phyloP scores from a whole-genome alignment of 768 basidiomycete genomes.

The Mycena kentingensis region DNA sequence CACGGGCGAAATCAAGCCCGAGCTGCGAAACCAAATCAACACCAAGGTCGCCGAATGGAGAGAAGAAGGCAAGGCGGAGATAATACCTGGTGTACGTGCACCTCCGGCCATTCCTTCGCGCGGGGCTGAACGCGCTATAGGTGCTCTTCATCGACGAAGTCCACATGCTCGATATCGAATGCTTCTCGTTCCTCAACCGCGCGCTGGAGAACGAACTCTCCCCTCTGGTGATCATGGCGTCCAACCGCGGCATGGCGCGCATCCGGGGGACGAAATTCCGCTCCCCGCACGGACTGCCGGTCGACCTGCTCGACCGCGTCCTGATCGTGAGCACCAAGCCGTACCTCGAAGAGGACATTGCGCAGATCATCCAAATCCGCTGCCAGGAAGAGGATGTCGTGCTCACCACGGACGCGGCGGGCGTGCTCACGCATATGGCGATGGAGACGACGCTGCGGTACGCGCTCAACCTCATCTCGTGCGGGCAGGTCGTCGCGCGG shows the following conservation, averaged over 20 bases:
- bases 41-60: conserved; percentile 96
- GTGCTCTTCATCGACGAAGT: conserved; percentile 99
- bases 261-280: conserved; percentile 95
- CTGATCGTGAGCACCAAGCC: conserved; percentile 93
- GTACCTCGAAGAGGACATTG: conserved; percentile 80
- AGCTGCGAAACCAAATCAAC: conserved; percentile 95
- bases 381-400: conserved; percentile 96
- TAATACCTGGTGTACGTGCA: conserved; percentile 85
- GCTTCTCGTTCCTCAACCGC: conserved; percentile 97
- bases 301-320: conserved; percentile 92
- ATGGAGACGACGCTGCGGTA: conserved; percentile 89
- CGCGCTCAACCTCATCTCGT: conserved; percentile 92
- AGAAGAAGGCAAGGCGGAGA: conserved; percentile 97
- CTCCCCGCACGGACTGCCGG: conserved; percentile 92
- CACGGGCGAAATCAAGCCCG: conserved; percentile 98
- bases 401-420: conserved; percentile 68
- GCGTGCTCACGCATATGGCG: conserved; percentile 88
- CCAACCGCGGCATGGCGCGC: conserved; percentile 91
- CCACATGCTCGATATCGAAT: conserved; percentile 99
- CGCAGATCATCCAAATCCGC: conserved; percentile 93
- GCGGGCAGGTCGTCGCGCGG: conserved; percentile 81
- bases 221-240: conserved; percentile 97
- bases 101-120: not conserved
- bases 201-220: conserved; percentile 93
- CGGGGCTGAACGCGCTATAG: conserved; percentile 39